Percentiles rank a stretch among this genome's conserved stretches.
Evolutionary conservation across 116 monocot genomes (phyloP).

Genomic region (Dioscorea cayenensis): DNA sequence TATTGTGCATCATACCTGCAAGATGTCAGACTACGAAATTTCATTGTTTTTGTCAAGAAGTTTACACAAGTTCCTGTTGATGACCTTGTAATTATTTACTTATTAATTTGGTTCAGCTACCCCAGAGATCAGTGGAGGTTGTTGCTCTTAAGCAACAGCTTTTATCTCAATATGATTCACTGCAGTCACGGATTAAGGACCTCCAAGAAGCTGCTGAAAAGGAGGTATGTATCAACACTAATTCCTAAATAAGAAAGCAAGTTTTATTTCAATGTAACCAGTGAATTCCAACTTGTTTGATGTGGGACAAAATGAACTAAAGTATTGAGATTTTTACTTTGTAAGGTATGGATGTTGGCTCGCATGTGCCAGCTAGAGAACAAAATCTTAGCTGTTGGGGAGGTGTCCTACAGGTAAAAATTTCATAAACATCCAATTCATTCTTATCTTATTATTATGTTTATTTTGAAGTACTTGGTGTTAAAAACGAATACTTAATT

Average conservation of each 20-base stretch:
- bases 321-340: neutral
- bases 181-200: conserved; percentile 74
- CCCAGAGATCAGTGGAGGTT: conserved; percentile 63
- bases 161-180: conserved; percentile 85
- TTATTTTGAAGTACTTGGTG: neutral
- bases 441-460: neutral
- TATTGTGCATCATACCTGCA: neutral
- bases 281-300: neutral
- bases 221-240: conserved; percentile 41
- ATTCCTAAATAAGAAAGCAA: neutral
- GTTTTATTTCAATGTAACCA: neutral
- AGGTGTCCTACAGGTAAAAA: conserved; percentile 87
- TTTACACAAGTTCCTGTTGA: neutral
- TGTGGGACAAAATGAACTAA: neutral
- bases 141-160: conserved; percentile 86
- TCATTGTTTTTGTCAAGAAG: no score
- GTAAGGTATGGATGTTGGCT: conserved; percentile 94
- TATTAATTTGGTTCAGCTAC: conserved; percentile 54
- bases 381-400: conserved; percentile 93
- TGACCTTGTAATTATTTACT: neutral
- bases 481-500: neutral
- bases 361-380: conserved; percentile 96
- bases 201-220: conserved; percentile 70
- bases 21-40: neutral
- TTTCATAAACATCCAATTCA: neutral